Base-by-base conservation (phyloP, 1,284 basidiomycete species). In the Trametes pubescens region DNA sequence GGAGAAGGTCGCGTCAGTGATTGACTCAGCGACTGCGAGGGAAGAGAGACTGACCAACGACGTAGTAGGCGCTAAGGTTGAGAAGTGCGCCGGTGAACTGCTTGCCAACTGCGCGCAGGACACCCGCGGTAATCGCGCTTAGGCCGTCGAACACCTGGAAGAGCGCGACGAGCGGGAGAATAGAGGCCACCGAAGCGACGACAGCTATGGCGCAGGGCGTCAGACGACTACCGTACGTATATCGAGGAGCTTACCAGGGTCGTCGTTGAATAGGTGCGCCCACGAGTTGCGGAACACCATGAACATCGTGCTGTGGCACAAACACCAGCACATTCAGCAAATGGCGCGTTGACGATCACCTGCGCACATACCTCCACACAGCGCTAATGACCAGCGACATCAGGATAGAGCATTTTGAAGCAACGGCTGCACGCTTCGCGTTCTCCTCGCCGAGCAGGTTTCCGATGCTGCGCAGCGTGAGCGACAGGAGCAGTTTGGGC, bases 241-340 rank as follows among this genome's bases (percentile, higher is more conserved):
- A 24, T 7, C 5, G 24, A n/a, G 24, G 0, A 11, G 40, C 51
- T 58, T 32, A 86, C 90, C 82, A 8, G 86, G 83, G 77, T 97
- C 95, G 59, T 88, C 81, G 72, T 95, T 97, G 82, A 97, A 98
- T 26, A 96, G 76, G 72, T 90, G 88, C 3, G 85, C 94, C 92
- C 93, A 95, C 4, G 80, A 80, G 38, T 87, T 76, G 7, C 92
- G 83, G 82, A 94, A 94, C 14, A 84, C 74, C 67, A 95, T 71
- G 75, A 93, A 92, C 75, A 94, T 79, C 0, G 82, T 73, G 65
- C 92, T 94, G 37, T 49, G 21, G 48, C 18, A 37, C 51, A 14
- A 5, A 13, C n/a, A n/a, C n/a, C n/a, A n/a, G n/a, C n/a, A n/a
- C n/a, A n/a, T 18, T 8, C 6, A n/a, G 46, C 9, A n/a, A 16